Evolutionary conservation across 2,329 filamentous ascomycete species (phyloP), one percentile per base, ranked within the genome.

Genomic region (Thelonectria rubi): DNA sequence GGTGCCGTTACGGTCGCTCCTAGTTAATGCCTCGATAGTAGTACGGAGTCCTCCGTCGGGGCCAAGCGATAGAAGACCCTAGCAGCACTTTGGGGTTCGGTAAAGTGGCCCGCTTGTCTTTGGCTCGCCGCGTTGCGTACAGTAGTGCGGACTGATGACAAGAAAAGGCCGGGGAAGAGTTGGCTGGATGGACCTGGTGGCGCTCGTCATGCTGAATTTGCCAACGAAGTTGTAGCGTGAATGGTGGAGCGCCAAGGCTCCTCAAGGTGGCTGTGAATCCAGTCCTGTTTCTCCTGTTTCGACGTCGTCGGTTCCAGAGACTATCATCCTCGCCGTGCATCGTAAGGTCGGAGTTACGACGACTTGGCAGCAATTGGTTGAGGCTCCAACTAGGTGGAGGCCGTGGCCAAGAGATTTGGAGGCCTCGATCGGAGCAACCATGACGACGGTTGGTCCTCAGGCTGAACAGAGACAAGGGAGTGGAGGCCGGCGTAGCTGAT

Each of bases 371-470:
- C 26, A 21, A 45, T 46, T 45, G 51, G n/a, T 26, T 34, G 9
- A 14, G 26, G 26, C 43, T 49, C n/a, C 7, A 30, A 30, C n/a
- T 6, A 37, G 26, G 26, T 34, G 24, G 50, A 46, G 24, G 39
- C 12, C 18, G 14, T 17, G 17, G 54, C 54, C 37, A 50, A 50
- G 54, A 50, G 46, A 57, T 57, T 30, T n/a, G 54, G 54, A 57
- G 46, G 46, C 46, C 54, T 56, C 54, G 54, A 56, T 56, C 54
- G 24, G 30, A 49, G 47, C 46, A 49, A 37, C 34, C 32, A 15
- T 21, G 34, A 49, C 53, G 32, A 20, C 32, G 30, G 47, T 49
- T 56, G 34, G 18, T 15, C 21, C 34, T 43, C 26, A 34, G 11
- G 40, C 11, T 34, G 32, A 34, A 37, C 34, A 30, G 40, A 30